Evolutionary conservation across 306 rosid species (phyloP), one percentile per base, ranked within the genome.

Genomic region (Prunus armeniaca): DNA sequence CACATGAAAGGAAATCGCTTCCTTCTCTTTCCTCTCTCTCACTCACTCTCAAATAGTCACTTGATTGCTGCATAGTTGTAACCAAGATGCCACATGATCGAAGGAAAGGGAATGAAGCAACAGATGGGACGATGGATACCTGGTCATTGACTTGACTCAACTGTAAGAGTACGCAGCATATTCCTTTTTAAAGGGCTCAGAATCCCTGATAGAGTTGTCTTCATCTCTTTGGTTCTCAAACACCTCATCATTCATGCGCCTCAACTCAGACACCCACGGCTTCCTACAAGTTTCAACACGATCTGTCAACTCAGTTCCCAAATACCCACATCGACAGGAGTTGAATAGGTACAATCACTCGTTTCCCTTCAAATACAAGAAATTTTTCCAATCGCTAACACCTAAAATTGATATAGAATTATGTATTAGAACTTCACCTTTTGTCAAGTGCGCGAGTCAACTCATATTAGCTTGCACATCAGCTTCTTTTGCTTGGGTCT

Each of bases 151-250:
- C 93, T 86, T 90, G 97, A 74, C 86, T 83, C 81, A 90, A 82
- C 77, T 89, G 97, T 82, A 89, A 82, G 63, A 92, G 80, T 27
- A 89, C 88, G 97, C 90, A 85, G 97, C 97, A 83, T 90, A 92
- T 78, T 87, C 90, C 87, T 90, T 95, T 83, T 84, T 92, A 72
- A 95, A 92, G 76, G 82, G 68, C 81, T 95, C 98, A 11, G 88
- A 86, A 83, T 89, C 95, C 87, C 84, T 84, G 71, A 86, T 72
- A 57, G 84, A 73, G 86, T 83, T 88, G 87, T 85, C 87, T 76
- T 92, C 90, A 75, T 65, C 81, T 82, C 86, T 89, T 75, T 85
- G 87, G 77, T 83, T 88, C 82, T 92, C 97, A 52, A 78, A 77
- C 79, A 88, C 87, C 74, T 81, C 96, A 41, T 90, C 93, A 20